Base-by-base conservation (phyloP, 139 green algal genomes). In the Penium margaritaceum region DNA sequence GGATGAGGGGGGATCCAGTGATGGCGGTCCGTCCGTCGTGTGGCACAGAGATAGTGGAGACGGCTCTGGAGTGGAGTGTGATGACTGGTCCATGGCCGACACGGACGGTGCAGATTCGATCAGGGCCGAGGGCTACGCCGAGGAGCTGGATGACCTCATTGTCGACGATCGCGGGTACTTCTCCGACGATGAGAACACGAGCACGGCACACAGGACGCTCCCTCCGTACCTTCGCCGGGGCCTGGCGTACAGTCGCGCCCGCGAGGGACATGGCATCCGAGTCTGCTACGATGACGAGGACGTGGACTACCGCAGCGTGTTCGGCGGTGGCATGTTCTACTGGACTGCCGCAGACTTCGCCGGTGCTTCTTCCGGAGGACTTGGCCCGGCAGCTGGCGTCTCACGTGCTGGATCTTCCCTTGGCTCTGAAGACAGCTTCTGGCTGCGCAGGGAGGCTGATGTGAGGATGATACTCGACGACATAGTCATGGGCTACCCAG, bases 301-400 rank as follows among this genome's bases (percentile, higher is more conserved):
- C 70, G 67, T 74, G 43, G 70, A 78, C 35, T 78, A 67, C 54
- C 44, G 53, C 35, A 30, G 53, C n/a, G 43, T 65, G 29, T 78
- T 78, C 39, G 72, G 61, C 46, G 72, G 72, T 12, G 72, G 72
- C 33, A 61, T 78, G 58, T 51, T 78, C 15, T 78, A 78, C 60
- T 78, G 72, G 72, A 72, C 36, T 24, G 63, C 63, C 24, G 60
- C 39, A 24, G 61, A 78, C 37, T 75, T 69, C 58, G 5, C 27
- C 4, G 51, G 47, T 24, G 68, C 34, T 24, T 32, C 15, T n/a
- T 51, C 34, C 0, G 19, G 53, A 17, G 61, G 19, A n/a, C n/a
- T n/a, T n/a, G n/a, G n/a, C n/a, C n/a, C n/a, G n/a, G n/a, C n/a
- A n/a, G n/a, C n/a, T 19, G n/a, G 36, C 34, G 34, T 27, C 0